Base-by-base conservation (phyloP, 352 stramenopile species). In the Globisporangium cystogenes region DNA sequence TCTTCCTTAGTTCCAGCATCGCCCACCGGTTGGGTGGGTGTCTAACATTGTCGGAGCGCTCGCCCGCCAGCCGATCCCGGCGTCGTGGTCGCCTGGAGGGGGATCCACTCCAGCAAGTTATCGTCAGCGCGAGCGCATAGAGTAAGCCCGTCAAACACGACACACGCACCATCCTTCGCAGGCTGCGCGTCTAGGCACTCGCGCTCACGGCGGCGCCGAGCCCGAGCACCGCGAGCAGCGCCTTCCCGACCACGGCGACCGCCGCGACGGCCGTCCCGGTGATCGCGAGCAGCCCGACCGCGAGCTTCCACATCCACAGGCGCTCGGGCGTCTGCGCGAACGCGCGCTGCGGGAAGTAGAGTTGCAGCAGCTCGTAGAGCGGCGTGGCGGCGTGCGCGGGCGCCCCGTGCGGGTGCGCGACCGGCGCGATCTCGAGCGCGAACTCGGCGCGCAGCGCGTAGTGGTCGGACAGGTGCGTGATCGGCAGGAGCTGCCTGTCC, bases 391-490 rank as follows among this genome's bases (percentile, higher is more conserved):
- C 48, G 14, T 50, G 60, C 21, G 62, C 57, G 7, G 60, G 55
- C 36, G 55, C 50, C 16, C 76, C 74, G 59, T 86, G 68, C 15
- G 79, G 74, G 10, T 58, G 61, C 26, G 68, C 58, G n/a, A 90
- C 55, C 0, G 58, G 60, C 12, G 64, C 55, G 21, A 68, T 64
- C 53, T 84, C 64, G 5, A 92, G 55, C 48, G 65, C 48, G 48
- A 93, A 86, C 29, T 75, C 60, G 1, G 74, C 73, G 11, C 59
- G 62, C 42, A 93, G 51, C 4, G 70, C 82, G 46, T 90, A 93
- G 51, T 93, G 82, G 49, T 93, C 82, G 6, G 82, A 93, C 57
- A 93, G 58, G 51, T 93, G 77, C 31, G 82, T 87, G 65, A 93
- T 77, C 20, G 82, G 79, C 46, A 89, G 46, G 29, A 57, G 49